Percentiles rank a stretch among this genome's conserved stretches.
phyloP scores from a whole-genome alignment of 2,329 filamentous ascomycete species.

The Pseudogymnoascus sp. region DNA sequence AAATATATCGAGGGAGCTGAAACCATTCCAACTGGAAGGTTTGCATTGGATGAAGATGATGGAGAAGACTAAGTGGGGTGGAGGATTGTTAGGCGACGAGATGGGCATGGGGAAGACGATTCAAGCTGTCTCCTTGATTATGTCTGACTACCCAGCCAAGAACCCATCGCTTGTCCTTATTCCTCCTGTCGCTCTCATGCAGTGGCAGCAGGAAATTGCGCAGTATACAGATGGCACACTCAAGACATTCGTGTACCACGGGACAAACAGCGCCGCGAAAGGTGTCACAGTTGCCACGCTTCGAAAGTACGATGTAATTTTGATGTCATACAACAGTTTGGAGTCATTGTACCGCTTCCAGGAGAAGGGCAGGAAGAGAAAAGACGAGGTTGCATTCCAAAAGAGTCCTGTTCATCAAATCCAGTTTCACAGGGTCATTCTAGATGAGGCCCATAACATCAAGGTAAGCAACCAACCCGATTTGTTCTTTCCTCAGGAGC shows the following conservation, averaged over 20 bases:
- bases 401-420: constrained; percentile 73
- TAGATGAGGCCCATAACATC: constrained; percentile 95
- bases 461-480: constrained; percentile 42
- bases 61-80: constrained; percentile 76
- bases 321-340: constrained; percentile 91
- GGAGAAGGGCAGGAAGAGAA: constrained; percentile 78
- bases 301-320: constrained; percentile 80
- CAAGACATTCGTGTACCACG: constrained; percentile 85
- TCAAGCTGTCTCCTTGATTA: constrained; percentile 92
- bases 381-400: constrained; percentile 69
- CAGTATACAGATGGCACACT: constrained; percentile 79
- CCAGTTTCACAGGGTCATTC: constrained; percentile 79
- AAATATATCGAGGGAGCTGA: constrained; percentile 73
- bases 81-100: constrained; percentile 88
- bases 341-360: constrained; percentile 92
- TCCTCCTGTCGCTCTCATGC: constrained; percentile 88
- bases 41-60: constrained; percentile 91
- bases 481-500: constrained; percentile 21
- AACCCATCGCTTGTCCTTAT: constrained; percentile 80
- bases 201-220: constrained; percentile 79
- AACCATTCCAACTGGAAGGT: constrained; percentile 89
- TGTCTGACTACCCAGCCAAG: constrained; percentile 88
- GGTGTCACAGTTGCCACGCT: constrained; percentile 65
- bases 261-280: constrained; percentile 77
- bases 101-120: constrained; percentile 99